Evolutionary conservation across 139 green algal genomes (phyloP).

Genomic region (Asterochloris sp.): DNA sequence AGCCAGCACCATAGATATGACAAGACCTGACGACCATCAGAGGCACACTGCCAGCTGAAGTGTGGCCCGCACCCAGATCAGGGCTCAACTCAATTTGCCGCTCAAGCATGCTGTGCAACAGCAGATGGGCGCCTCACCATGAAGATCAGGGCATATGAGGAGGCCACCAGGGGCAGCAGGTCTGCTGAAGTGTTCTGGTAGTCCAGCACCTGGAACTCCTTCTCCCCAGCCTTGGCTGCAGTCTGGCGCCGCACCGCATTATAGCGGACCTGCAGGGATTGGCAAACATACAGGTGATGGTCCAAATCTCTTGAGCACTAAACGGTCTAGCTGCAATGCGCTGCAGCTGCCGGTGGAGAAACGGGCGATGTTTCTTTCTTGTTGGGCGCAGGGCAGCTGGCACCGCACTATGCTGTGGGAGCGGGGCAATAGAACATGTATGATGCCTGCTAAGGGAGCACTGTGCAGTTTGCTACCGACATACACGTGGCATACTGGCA

Average conservation of each 20-base stretch:
- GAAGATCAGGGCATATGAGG: conserved; percentile 86
- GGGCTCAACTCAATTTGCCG: background rate
- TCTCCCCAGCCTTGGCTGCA: conserved; percentile 42
- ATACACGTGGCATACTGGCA: no score
- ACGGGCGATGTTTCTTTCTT: no score
- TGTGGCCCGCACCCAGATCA: background rate
- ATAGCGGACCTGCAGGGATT: conserved; percentile 59
- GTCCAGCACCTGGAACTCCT: conserved; percentile 89
- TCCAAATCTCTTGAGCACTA: background rate
- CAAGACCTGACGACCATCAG: no score
- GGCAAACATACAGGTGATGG: background rate
- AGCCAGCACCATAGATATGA: no score
- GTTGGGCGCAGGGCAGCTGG: no score
- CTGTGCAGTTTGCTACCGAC: no score
- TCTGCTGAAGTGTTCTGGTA: conserved; percentile 85
- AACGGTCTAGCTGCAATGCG: background rate
- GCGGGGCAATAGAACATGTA: no score
- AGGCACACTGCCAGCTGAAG: no score
- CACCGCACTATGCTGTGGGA: no score
- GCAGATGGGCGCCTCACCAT: conserved; percentile 53
- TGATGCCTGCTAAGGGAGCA: no score
- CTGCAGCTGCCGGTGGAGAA: background rate
- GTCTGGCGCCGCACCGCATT: conserved; percentile 82
- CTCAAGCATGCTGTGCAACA: background rate
- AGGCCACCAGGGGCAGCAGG: conserved; percentile 80